Base-by-base conservation (phyloP, 2,329 filamentous ascomycete genomes). In the Stemphylium vesicarium region DNA sequence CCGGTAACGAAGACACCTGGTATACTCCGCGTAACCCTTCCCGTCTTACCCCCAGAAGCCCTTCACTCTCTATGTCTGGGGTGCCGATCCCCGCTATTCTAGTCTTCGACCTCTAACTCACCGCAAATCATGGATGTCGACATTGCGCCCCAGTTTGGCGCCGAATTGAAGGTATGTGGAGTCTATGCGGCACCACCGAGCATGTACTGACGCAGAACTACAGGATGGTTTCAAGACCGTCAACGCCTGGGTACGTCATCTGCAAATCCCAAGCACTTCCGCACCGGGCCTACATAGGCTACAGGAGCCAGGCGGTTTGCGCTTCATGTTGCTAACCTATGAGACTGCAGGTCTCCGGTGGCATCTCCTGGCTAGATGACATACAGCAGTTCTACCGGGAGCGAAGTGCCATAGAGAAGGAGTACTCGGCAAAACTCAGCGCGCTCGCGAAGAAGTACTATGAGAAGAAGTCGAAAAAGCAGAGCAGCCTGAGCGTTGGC, bases 331-430 rank as follows among this genome's bases (percentile, higher is more conserved):
- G 57, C 72, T 77, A 53, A 76, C 50, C 31, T 24, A 44, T 46
- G 46, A 45, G 43, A 38, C 54, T 41, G 15, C 48, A 86, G 84
- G 91, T 96, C 53, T 83, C 87, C 60, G 88, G 91, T 75, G 92
- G 94, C 62, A 96, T 99, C 75, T 82, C 85, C 63, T 99, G 94
- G 94, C 87, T 99, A 56, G 94, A 97, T 70, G 95, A 99, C 69
- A 91, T 99, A 60, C 92, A 99, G 76, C 88, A 91, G 72, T 99
- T 98, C 81, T 99, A 98, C 81, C 91, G 95, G 62, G 95, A 99
- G 78, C 87, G 96, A 53, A 91, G 92, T 72, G 87, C 82, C 32
- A 96, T 99, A 75, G 95, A 99, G 79, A 97, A 96, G 79, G 96
- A 99, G 75, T 98, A 99, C 76, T 90, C 91, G 68, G 84, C 89